Evolutionary conservation across 371 early-diverging fungal genomes (phyloP), one percentile per base, ranked within the genome.

Genomic region (Mortierella sp.): DNA sequence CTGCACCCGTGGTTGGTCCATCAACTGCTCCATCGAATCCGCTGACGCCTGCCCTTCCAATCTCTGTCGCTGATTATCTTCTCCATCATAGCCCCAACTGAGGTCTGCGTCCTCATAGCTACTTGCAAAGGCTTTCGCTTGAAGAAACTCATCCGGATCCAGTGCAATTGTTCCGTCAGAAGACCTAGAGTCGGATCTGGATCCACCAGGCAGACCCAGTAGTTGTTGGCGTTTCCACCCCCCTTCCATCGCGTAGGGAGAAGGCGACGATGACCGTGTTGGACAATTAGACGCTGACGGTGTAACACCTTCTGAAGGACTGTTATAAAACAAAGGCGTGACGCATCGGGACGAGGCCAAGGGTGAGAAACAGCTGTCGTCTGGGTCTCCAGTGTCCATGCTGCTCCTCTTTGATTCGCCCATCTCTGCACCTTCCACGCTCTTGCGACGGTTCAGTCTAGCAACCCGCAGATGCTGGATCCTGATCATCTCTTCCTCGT

Each of bases 81-180:
- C 37, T 7, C 14, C 4, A 11, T 14, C 37, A 4, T 34, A 34
- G 4, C 37, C n/a, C n/a, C n/a, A n/a, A n/a, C n/a, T n/a, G n/a
- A n/a, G n/a, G n/a, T n/a, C n/a, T n/a, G n/a, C 37, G 37, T 34
- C 4, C 14, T 14, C 37, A 4, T 34, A 34, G 4, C 37, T 11
- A 34, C 14, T 7, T 34, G 14, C 37, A 31, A n/a, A n/a, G n/a
- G 23, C 30, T 7, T 46, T 30, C 54, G 50, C 30, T 2, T 51
- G 47, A n/a, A 39, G 41, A 12, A 19, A 4, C 12, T 53, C 39
- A 30, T 48, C 42, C 4, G 31, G 32, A 30, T 70, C 58, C 0
- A 52, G 19, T 15, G 53, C 58, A 0, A 70, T 28, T 2, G 63
- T 63, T 5, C 30, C 39, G 34, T 61, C 63, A 4, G 70, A 70